Base-by-base conservation (phyloP, 306 rosid species). In the Sindora glabra region DNA sequence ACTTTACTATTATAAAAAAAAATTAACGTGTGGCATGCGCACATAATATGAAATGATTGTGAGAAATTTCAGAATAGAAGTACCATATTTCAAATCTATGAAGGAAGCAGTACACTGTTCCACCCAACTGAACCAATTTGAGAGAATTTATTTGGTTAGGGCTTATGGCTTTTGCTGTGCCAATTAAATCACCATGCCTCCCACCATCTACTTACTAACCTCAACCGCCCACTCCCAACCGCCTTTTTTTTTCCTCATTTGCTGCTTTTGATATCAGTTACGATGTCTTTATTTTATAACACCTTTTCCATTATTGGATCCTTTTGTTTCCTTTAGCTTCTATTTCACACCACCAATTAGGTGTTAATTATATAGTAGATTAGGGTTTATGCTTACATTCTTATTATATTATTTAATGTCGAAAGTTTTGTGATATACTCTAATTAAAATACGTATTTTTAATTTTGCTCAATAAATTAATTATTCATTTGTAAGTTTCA, bases 251-350 rank as follows among this genome's bases (percentile, higher is more conserved):
- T 30, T n/a, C n/a, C 22, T 74, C 8, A 49, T 51, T 62, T 48
- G 64, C 29, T 30, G 47, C 37, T 47, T 64, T 56, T 40, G 24
- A 23, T 51, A 59, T 77, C 69, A 64, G 72, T 83, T 83, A 33
- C 86, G 81, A 76, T 86, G 69, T 77, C 76, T 81, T n/a, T n/a
- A 67, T 45, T 58, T 24, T 19, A 47, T 39, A 46, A 29, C 48
- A 57, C 6, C 53, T 38, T 66, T 66, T 17, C 14, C 36, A 26
- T 2, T 26, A 26, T n/a, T n/a, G n/a, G n/a, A 3, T 26, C 30
- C 56, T 71, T 62, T 69, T 68, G 15, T 34, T 40, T 19, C 38
- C 59, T 54, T 69, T 70, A 65, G 58, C 81, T 78, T 64, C 80
- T 71, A 47, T 32, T 44, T 74, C 80, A 81, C 77, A 74, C 84